phyloP scores from a whole-genome alignment of 495 filamentous ascomycete species.

The Penicillium ucsense region DNA sequence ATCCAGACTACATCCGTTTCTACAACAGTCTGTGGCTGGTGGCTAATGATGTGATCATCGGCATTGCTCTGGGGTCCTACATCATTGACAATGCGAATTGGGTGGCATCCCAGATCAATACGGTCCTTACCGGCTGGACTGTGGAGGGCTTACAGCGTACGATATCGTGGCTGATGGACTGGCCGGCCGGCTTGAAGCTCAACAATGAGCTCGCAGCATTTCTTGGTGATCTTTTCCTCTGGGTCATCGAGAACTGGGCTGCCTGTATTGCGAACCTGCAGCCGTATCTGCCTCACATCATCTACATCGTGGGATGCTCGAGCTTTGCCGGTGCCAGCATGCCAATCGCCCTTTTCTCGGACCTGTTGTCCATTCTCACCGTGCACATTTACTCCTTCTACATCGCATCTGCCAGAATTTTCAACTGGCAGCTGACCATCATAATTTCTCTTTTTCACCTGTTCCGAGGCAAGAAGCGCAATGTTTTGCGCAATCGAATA shows the following conservation, averaged over 20 bases:
- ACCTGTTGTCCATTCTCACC: constrained; percentile 84
- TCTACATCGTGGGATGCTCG: constrained; percentile 89
- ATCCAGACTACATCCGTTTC: constrained; percentile 98
- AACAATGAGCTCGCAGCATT: constrained; percentile 93
- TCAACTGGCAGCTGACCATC: constrained; percentile 95
- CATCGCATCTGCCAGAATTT: constrained; percentile 90
- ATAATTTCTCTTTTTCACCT: constrained; percentile 95
- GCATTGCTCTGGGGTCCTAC: constrained; percentile 90
- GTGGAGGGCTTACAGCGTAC: constrained; percentile 81
- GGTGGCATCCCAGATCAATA: constrained; percentile 76
- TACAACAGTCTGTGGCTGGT: constrained; percentile 99
- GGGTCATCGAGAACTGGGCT: constrained; percentile 98
- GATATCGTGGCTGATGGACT: constrained; percentile 93
- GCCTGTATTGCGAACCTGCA: constrained; percentile 66
- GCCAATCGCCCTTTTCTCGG: constrained; percentile 93
- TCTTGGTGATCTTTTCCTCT: constrained; percentile 87
- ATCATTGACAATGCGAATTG: constrained; percentile 89
- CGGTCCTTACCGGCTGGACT: constrained; percentile 69
- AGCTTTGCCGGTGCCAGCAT: constrained; percentile 93
- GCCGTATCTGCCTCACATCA: constrained; percentile 72
- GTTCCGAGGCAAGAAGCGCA: constrained; percentile 95
- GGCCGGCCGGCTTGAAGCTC: constrained; percentile 95
- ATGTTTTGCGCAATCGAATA: constrained; percentile 92
- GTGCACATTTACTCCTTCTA: constrained; percentile 98
- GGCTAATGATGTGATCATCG: constrained; percentile 97